These are phyloP conservation scores for Apiospora marii DNA, from an alignment of 2,329 filamentous ascomycete genomes.

Conservation along the genomic window DNA sequence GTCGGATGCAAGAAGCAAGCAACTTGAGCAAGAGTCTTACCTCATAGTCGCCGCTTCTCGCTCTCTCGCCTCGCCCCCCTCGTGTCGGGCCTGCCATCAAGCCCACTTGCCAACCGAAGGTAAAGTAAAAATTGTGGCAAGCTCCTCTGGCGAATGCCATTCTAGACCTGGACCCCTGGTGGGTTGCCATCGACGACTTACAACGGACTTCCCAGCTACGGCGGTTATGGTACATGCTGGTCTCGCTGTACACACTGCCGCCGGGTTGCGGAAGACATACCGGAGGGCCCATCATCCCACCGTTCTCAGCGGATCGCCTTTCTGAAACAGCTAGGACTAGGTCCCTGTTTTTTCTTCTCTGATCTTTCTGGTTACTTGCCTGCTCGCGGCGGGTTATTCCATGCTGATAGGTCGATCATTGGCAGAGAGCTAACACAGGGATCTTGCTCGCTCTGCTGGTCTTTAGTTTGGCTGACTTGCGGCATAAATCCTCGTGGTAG, in stretches of 20 bases:
- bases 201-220: neutral
- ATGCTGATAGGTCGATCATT: constrained; percentile 23
- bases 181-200: neutral
- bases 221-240: neutral
- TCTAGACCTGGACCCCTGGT: constrained; percentile 4
- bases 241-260: neutral
- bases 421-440: constrained; percentile 1
- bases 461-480: neutral
- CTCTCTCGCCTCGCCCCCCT: neutral
- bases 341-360: neutral
- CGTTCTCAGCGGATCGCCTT: constrained; percentile 22
- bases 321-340: constrained; percentile 23
- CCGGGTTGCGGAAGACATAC: constrained; percentile 18
- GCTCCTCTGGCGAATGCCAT: neutral
- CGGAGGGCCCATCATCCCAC: constrained; percentile 22
- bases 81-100: neutral
- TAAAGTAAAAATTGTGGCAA: constrained; percentile 4
- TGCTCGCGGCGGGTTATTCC: constrained; percentile 13
- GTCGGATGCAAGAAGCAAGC: constrained; percentile 9
- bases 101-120: neutral
- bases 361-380: constrained; percentile 1
- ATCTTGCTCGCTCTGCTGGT: neutral
- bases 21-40: neutral
- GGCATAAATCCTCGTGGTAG: neutral
- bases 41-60: neutral